Percentiles rank a stretch among this genome's conserved stretches.
phyloP scores from a whole-genome alignment of 192 early-diverging fungal genomes.

The Mortierella hygrophila region DNA sequence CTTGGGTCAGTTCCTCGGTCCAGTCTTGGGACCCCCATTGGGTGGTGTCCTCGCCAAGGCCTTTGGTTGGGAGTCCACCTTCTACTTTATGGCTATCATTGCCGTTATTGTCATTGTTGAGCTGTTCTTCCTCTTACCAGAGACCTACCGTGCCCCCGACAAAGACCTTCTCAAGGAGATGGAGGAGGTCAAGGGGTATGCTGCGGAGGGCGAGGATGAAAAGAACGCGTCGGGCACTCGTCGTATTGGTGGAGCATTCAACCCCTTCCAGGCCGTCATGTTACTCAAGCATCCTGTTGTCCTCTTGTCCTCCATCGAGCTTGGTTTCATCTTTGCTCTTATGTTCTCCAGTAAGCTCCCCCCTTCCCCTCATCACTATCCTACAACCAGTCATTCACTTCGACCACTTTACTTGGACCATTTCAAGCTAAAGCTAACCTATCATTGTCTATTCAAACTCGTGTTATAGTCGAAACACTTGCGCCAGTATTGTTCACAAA shows the following conservation, averaged over 20 bases:
- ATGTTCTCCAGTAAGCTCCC: slow-evolving; percentile 62
- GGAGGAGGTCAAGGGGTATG: slow-evolving; percentile 18
- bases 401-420: too few species aligned
- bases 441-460: neutral
- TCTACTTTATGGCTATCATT: slow-evolving; percentile 60
- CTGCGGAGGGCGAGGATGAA: neutral
- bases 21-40: slow-evolving; percentile 55
- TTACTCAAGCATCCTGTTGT: slow-evolving; percentile 57
- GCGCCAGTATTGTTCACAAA: slow-evolving; percentile 30
- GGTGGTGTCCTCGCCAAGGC: slow-evolving; percentile 61
- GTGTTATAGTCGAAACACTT: slow-evolving; percentile 33
- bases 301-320: slow-evolving; percentile 49
- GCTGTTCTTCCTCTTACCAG: slow-evolving; percentile 59
- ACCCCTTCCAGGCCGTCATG: slow-evolving; percentile 56
- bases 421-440: too few species aligned
- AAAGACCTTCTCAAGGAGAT: slow-evolving; percentile 4
- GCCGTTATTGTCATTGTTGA: slow-evolving; percentile 40
- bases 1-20: slow-evolving; percentile 51
- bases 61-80: slow-evolving; percentile 59
- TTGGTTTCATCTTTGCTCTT: slow-evolving; percentile 59
- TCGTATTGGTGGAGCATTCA: slow-evolving; percentile 15
- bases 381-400: too few species aligned
- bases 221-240: neutral
- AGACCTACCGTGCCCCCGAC: slow-evolving; percentile 56
- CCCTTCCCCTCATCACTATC: neutral